phyloP scores from a whole-genome alignment of 2,329 filamentous ascomycete species.

The Microascus cirrosus region DNA sequence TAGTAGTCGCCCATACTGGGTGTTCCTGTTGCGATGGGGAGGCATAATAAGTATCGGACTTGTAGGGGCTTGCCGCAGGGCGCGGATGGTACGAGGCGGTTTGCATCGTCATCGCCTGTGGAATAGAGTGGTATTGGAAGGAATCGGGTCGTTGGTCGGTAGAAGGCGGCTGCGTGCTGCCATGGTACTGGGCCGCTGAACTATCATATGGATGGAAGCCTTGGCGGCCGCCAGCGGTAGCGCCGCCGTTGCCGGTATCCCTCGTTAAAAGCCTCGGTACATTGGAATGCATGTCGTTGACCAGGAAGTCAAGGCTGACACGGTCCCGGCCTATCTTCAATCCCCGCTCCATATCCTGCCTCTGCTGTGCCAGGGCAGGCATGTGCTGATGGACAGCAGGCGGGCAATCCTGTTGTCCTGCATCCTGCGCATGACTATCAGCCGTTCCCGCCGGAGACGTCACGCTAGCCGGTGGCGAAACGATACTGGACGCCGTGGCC shows the following conservation, averaged over 20 bases:
- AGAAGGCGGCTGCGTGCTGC: neutral
- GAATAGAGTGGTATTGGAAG: neutral
- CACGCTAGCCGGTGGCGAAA: neutral
- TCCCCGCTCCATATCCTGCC: neutral
- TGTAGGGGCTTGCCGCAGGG: neutral
- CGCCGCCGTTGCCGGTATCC: neutral
- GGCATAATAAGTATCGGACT: neutral
- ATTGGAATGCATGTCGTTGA: neutral
- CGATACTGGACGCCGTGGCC: neutral
- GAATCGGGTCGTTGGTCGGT: neutral
- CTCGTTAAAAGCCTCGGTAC: neutral
- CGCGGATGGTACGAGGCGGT: neutral
- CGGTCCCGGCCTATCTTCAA: neutral
- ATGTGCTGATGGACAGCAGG: neutral
- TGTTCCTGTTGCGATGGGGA: slow-evolving; percentile 8
- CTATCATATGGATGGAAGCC: neutral
- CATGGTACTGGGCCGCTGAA: neutral
- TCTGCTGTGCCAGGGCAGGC: neutral
- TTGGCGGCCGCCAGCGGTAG: neutral
- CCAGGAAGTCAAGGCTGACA: slow-evolving; percentile 8
- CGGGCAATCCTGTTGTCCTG: neutral
- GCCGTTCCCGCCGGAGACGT: neutral
- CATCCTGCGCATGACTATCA: neutral
- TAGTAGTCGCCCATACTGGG: slow-evolving; percentile 46
- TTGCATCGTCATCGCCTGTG: neutral